Evolutionary conservation across 2,329 filamentous ascomycete species (phyloP).

Genomic region (Aplosporella prunicola): DNA sequence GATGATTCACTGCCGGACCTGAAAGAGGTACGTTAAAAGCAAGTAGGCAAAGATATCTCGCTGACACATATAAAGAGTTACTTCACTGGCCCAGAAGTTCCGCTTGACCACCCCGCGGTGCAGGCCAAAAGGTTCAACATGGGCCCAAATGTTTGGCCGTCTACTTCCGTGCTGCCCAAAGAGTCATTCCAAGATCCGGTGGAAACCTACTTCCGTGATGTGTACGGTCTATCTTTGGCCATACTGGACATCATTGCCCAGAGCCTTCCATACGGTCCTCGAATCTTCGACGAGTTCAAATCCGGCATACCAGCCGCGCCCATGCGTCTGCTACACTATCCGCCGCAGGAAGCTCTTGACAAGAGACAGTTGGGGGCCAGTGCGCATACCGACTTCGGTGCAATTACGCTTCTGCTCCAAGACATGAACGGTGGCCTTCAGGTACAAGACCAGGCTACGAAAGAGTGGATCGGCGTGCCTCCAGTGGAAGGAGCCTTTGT

Average conservation of each 20-base stretch:
- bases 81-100: conserved; percentile 35
- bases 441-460: conserved; percentile 37
- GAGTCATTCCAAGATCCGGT: conserved; percentile 28
- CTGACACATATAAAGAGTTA: conserved; percentile 20
- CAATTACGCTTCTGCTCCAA: conserved; percentile 47
- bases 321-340: conserved; percentile 16
- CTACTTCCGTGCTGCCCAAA: conserved; percentile 19
- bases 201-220: not conserved
- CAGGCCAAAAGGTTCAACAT: conserved; percentile 26
- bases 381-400: conserved; percentile 49
- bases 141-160: conserved; percentile 38
- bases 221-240: not conserved
- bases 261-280: not conserved
- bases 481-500: conserved; percentile 25
- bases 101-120: conserved; percentile 29
- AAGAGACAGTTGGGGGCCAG: conserved; percentile 24
- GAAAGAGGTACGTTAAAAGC: conserved; percentile 29
- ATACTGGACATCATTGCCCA: conserved; percentile 2
- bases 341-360: conserved; percentile 8
- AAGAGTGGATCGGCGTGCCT: conserved; percentile 34
- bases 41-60: no score
- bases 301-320: conserved; percentile 4
- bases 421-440: conserved; percentile 43
- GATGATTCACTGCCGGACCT: conserved; percentile 37
- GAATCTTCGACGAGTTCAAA: conserved; percentile 2